Evolutionary conservation across 2,329 filamentous ascomycete genomes (phyloP), one percentile per base, ranked within the genome.

Genomic region (Diaporthe helianthi): DNA sequence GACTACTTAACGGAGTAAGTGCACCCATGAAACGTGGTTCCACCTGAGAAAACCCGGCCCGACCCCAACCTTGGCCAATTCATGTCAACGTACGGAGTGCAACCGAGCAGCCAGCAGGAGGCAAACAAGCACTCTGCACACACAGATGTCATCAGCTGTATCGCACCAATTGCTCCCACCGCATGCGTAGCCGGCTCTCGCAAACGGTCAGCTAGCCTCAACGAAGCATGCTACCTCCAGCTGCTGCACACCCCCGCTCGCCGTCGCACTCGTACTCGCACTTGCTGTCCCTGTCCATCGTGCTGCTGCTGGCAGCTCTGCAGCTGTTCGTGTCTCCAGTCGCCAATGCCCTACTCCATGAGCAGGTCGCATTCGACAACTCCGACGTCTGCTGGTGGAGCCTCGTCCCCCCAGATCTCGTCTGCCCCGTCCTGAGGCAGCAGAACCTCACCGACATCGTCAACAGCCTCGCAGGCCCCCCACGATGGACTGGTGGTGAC

Each of bases 391-490:
- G 70, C 55, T 71, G 63, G 60, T 71, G 70, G 70, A 55, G 67
- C 19, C 12, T 71, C 12, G 46, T 55, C 47, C 70, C 70, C 8
- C 67, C 61, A 5, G 70, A 69, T 33, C 67, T 65, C 36, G 51
- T 51, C 24, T 71, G 70, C n/a, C 70, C 70, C 31, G 54, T 69
- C 19, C 38, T 71, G 17, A 63, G 29, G 22, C 79, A 81, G 67
- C 75, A 78, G 22, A 79, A 83, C 2, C 72, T 85, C 5, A 83
- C 83, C 3, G 80, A 84, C 13, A 74, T 85, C 19, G 72, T 75
- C 15, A 74, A 76, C 13, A 78, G 17, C 26, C 52, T 80, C 54
- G 74, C 78, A 19, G 78, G 79, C 8, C 79, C 77, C 0, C 69
- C 69, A 12, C 22, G 52, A 46, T 75, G 74, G 74, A 53, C 71